These are phyloP conservation scores for Mycena galopus DNA, from an alignment of 768 basidiomycete species.

Conservation along the genomic window DNA sequence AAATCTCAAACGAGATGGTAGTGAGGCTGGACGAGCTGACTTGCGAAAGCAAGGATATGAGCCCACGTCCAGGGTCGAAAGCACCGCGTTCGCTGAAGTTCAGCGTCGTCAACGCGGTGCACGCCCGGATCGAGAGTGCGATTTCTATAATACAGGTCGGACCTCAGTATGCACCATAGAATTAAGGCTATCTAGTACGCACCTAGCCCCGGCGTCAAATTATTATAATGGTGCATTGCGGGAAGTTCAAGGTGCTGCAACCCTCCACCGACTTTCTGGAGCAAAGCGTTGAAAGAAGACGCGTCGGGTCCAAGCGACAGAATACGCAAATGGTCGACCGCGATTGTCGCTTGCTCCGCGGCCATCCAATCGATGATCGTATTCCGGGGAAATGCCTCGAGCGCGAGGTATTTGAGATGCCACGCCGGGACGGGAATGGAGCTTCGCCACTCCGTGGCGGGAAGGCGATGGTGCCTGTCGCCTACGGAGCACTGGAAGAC, in stretches of 20 bases:
- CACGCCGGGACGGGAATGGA: not conserved
- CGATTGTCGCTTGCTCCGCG: not conserved
- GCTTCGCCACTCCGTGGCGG: not conserved
- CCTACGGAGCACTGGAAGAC: constrained; percentile 19
- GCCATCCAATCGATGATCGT: constrained; percentile 24
- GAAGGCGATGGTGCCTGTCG: not conserved
- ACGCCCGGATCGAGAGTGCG: constrained; percentile 10
- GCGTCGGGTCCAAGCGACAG: constrained; percentile 19
- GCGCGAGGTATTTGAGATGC: constrained; percentile 20
- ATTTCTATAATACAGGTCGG: not conserved
- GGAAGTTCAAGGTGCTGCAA: constrained; percentile 23
- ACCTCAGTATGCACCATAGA: not conserved
- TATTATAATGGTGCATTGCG: not conserved
- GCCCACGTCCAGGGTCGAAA: constrained; percentile 5
- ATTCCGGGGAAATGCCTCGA: constrained; percentile 25
- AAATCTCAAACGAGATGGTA: constrained; percentile 20
- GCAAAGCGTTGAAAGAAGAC: constrained; percentile 16
- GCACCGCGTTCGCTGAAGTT: constrained; percentile 28
- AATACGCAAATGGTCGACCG: constrained; percentile 23
- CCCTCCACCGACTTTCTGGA: constrained; percentile 5
- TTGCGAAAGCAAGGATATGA: constrained; percentile 17
- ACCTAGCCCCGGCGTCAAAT: not conserved
- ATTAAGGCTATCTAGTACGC: not conserved
- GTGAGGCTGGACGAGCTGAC: not conserved
- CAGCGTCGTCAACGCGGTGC: constrained; percentile 2